Percentiles rank a stretch among this genome's conserved stretches.
These are phyloP conservation scores for Aspergillus sp. DNA, from an alignment of 2,329 filamentous ascomycete genomes.

Conservation along the genomic window DNA sequence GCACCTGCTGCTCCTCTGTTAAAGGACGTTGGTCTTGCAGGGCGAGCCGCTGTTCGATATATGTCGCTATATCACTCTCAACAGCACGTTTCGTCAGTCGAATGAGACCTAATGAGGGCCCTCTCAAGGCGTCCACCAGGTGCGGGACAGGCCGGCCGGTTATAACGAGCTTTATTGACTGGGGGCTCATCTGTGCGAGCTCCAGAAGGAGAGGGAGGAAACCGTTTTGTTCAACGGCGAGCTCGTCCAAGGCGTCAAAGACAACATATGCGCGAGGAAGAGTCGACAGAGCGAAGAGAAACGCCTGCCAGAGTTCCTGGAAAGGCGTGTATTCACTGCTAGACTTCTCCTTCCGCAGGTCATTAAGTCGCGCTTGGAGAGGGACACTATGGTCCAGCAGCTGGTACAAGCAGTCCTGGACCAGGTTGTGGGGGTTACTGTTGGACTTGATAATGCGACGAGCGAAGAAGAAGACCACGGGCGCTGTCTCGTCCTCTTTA, in stretches of 20 bases:
- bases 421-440: conserved; percentile 11
- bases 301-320: conserved; percentile 1
- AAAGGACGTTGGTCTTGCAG: not conserved
- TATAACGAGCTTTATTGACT: conserved; percentile 42
- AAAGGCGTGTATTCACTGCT: not conserved
- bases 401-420: conserved; percentile 14
- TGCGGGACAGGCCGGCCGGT: conserved; percentile 44
- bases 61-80: conserved; percentile 43
- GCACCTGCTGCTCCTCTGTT: conserved; percentile 12
- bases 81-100: conserved; percentile 39
- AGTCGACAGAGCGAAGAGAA: not conserved
- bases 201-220: conserved; percentile 36
- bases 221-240: conserved; percentile 39
- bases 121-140: conserved; percentile 33
- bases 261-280: conserved; percentile 38
- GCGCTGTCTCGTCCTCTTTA: not conserved
- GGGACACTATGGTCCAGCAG: conserved; percentile 9
- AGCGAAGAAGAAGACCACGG: conserved; percentile 23
- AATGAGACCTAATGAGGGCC: conserved; percentile 29
- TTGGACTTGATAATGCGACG: conserved; percentile 22
- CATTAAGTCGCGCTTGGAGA: conserved; percentile 4
- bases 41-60: conserved; percentile 30
- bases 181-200: conserved; percentile 33
- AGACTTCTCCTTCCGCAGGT: not conserved
- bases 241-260: conserved; percentile 50